These are phyloP conservation scores for Eutreptiella sp. DNA, from an alignment of 208 protist species.

Conservation along the genomic window DNA sequence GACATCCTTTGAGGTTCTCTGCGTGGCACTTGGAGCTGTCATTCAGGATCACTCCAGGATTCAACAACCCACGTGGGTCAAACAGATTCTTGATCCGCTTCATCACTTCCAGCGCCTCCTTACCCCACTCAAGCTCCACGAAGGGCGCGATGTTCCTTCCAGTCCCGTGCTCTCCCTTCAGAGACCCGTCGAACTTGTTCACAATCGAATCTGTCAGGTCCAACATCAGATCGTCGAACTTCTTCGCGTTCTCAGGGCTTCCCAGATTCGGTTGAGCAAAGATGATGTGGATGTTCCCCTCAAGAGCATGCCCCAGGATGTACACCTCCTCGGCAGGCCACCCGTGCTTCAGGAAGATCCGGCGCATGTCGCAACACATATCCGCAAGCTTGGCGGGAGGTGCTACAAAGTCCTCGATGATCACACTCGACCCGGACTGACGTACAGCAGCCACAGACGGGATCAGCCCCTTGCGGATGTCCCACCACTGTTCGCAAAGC, in stretches of 20 bases:
- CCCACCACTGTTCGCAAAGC: slow-evolving; percentile 38
- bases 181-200: slow-evolving; percentile 34
- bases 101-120: slow-evolving; percentile 39
- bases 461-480: slow-evolving; percentile 39
- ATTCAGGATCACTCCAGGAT: slow-evolving; percentile 45
- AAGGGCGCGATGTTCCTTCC: slow-evolving; percentile 45
- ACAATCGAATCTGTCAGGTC: slow-evolving; percentile 35
- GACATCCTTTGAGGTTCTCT: slow-evolving; percentile 40
- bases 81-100: slow-evolving; percentile 41
- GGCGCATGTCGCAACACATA: slow-evolving; percentile 36
- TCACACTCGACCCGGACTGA: slow-evolving; percentile 24
- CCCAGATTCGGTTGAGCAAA: slow-evolving; percentile 43
- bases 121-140: slow-evolving; percentile 49
- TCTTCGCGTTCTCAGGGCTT: slow-evolving; percentile 20
- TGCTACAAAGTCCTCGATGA: slow-evolving; percentile 42
- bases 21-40: slow-evolving; percentile 36
- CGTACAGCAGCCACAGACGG: slow-evolving; percentile 35
- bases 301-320: slow-evolving; percentile 42
- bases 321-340: slow-evolving; percentile 41
- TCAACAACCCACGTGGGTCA: slow-evolving; percentile 37
- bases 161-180: slow-evolving; percentile 45
- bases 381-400: slow-evolving; percentile 29
- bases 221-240: slow-evolving; percentile 40
- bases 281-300: slow-evolving; percentile 45
- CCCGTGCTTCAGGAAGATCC: slow-evolving; percentile 30